Evolutionary conservation across 495 filamentous ascomycete species (phyloP).

Genomic region (Letharia columbiana): DNA sequence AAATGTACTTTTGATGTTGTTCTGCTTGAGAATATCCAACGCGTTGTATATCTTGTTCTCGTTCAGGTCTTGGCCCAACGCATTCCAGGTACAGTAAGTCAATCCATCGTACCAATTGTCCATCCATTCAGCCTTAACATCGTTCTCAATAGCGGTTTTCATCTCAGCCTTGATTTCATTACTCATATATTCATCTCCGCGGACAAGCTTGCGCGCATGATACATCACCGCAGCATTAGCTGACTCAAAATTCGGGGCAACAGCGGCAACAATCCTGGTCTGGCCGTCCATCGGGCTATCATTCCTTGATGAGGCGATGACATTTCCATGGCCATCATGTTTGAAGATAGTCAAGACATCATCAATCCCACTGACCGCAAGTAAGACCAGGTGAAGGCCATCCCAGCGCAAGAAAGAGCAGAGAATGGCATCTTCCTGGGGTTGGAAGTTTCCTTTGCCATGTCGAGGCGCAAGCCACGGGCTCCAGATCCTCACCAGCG

Average conservation of each 20-base stretch:
- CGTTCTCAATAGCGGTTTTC: slow-evolving; percentile 40
- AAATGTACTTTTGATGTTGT: slow-evolving; percentile 53
- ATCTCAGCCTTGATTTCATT: slow-evolving; percentile 31
- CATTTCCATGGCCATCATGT: slow-evolving; percentile 54
- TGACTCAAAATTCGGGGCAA: slow-evolving; percentile 65
- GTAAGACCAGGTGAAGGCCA: slow-evolving; percentile 70
- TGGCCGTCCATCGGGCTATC: slow-evolving; percentile 48
- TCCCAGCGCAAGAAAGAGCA: slow-evolving; percentile 69
- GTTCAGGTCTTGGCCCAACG: slow-evolving; percentile 69
- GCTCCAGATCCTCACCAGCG: slow-evolving; percentile 66
- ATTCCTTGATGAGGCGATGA: slow-evolving; percentile 62
- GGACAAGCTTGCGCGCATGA: slow-evolving; percentile 64
- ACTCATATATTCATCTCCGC: slow-evolving; percentile 30
- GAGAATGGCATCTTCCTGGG: slow-evolving; percentile 71
- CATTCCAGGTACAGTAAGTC: slow-evolving; percentile 87
- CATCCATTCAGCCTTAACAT: slow-evolving; percentile 58
- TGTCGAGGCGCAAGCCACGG: slow-evolving; percentile 88
- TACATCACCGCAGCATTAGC: slow-evolving; percentile 79
- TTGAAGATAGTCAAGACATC: slow-evolving; percentile 64
- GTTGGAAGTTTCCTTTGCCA: slow-evolving; percentile 53
- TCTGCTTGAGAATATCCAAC: slow-evolving; percentile 57
- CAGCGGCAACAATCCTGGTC: slow-evolving; percentile 61
- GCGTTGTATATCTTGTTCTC: slow-evolving; percentile 72
- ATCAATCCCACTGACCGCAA: slow-evolving; percentile 70
- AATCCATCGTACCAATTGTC: slow-evolving; percentile 85